Base-by-base conservation (phyloP, 352 stramenopile genomes). In the Pythium aphanidermatum region DNA sequence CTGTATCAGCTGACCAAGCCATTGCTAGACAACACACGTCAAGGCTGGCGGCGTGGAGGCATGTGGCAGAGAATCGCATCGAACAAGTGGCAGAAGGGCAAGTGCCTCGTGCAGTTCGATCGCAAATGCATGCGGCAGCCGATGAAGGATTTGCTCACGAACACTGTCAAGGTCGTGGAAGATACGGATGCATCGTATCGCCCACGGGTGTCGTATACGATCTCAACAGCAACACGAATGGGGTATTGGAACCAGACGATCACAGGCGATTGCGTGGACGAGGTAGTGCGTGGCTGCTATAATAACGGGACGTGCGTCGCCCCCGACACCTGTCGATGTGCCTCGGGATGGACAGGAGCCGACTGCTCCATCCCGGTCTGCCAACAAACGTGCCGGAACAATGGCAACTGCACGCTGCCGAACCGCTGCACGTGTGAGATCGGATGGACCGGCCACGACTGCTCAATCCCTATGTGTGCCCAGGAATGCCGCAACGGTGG, bases 271-370 rank as follows among this genome's bases (percentile, higher is more conserved):
- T 99, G 95, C 63, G 72, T 98, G 2, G 95, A 99, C 59, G 57
- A 75, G 14, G 95, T 98, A 11, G 33, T 96, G 9, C 74, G 81
- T 39, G 95, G 95, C 5, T 99, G 95, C 69, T 97, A 86, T 60
- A 98, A 98, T 64, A 97, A 98, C 51, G 90, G 92, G n/a, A 97
- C 88, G 7, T 98, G 92, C 55, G 67, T 92, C 2, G 86, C 80
- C 4, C 91, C 92, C 2, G 65, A 83, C 41, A 88, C 74, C 21
- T 97, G 91, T 43, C 43, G 45, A 3, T 97, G 91, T 47, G 74
- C 79, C 8, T 3, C 38, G 8, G 87, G 86, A 0, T 96, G 87
- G 86, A 63, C 60, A 6, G 86, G 87, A 11, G 40, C 36, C 6
- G 83, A 96, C 58, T 96, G 87, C 45, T 82, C 64, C 2, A 68